A percentile compares a stretch with the other conserved stretches of the same genome.
These are phyloP conservation scores for Fonsecaea pugnacius DNA, from an alignment of 2,329 filamentous ascomycete genomes.

Conservation along the genomic window DNA sequence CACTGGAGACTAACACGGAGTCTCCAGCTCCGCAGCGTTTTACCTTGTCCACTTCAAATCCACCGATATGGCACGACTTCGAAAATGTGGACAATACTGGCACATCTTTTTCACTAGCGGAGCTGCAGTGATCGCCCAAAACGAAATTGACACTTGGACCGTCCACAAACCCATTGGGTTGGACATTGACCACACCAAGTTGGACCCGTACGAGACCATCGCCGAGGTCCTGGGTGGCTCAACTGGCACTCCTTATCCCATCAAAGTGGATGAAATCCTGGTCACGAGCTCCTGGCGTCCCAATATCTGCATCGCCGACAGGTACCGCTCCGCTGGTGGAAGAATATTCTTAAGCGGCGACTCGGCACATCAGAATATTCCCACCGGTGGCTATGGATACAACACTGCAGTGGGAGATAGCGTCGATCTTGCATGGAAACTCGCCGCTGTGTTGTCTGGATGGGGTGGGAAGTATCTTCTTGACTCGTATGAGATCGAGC, in stretches of 20 bases:
- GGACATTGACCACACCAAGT: conserved; percentile 21
- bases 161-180: conserved; percentile 36
- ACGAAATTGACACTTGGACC: conserved; percentile 44
- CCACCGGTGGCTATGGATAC: conserved; percentile 45
- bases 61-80: conserved; percentile 36
- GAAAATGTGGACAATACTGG: conserved; percentile 41
- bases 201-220: conserved; percentile 38
- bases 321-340: conserved; percentile 29
- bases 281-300: conserved; percentile 40
- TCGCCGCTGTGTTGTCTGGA: conserved; percentile 39
- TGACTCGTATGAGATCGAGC: conserved; percentile 40
- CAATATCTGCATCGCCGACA: conserved; percentile 40
- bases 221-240: conserved; percentile 37
- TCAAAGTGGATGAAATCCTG: conserved; percentile 44
- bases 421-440: conserved; percentile 44
- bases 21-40: conserved; percentile 32
- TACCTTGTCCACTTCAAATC: conserved; percentile 43
- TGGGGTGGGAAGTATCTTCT: conserved; percentile 38
- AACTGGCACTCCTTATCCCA: conserved; percentile 21
- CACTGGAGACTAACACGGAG: background rate
- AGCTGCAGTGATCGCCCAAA: conserved; percentile 40
- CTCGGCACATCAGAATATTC: background rate
- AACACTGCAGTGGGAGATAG: conserved; percentile 46
- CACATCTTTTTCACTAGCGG: conserved; percentile 40
- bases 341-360: conserved; percentile 43